Evolutionary conservation across 2,329 filamentous ascomycete species (phyloP), one percentile per base, ranked within the genome.

Genomic region (Calonectria multiphialidica): DNA sequence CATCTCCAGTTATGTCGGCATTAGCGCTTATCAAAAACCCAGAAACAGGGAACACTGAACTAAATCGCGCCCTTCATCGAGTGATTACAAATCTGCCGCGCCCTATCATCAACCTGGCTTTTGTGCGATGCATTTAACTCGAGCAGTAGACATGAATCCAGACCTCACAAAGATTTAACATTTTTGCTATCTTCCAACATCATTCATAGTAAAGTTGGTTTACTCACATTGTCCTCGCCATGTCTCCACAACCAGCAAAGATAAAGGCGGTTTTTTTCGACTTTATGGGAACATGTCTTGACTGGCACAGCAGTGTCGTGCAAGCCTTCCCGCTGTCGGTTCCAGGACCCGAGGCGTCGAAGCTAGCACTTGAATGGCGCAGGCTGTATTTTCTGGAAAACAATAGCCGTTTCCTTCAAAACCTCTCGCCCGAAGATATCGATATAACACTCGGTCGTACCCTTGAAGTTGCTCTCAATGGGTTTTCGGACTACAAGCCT

Each of bases 231-330:
- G 23, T 4, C n/a, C 30, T 66, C 45, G 71, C 28, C 66, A 77
- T 61, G 61, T 68, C 62, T 40, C 70, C 59, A 5, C 63, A 59
- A 5, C 21, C 35, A 40, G 33, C 37, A 18, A 72, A 57, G 2
- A 81, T 86, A 70, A 88, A 86, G 78, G 88, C 86, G 3, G 82
- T 89, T 49, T 86, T 90, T 74, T 90, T 90, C 80, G 87, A 90
- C 80, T 88, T 90, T 76, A 90, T 90, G 88, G 88, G 89, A 28
- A 90, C 88, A 30, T 90, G 88, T 73, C 86, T 89, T 3, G 84
- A 91, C 78, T 90, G 88, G 89, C 87, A 90, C 71, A 79, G 77
- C 57, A 82, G 82, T 44, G 81, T 85, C 12, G 73, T 83, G n/a
- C 33, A 77, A 21, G 77, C 82, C 3, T 76, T 86, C 2, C 87